A percentile compares a stretch with the other conserved stretches of the same genome.
phyloP scores from a whole-genome alignment of 352 stramenopile genomes.

The Phytophthora hybrid region DNA sequence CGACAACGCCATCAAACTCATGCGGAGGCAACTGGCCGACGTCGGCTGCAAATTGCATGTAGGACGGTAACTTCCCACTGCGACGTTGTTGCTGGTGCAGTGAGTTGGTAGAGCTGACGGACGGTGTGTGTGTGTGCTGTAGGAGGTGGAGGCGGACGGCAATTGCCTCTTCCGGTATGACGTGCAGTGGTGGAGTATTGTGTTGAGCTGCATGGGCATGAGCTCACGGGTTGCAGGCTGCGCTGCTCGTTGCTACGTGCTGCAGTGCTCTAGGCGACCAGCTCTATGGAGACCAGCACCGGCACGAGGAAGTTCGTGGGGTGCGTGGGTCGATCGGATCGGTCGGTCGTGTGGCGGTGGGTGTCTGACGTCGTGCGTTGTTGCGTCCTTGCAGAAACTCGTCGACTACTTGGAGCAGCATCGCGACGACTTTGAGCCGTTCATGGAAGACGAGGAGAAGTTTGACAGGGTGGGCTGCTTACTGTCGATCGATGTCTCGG shows the following conservation, averaged over 20 bases:
- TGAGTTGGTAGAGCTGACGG: constrained; percentile 7
- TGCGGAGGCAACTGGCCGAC: constrained; percentile 62
- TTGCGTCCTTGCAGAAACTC: constrained; percentile 50
- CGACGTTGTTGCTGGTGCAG: not conserved
- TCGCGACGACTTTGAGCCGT: constrained; percentile 81
- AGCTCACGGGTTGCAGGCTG: constrained; percentile 18
- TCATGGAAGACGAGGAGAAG: constrained; percentile 90
- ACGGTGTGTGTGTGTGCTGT: not conserved
- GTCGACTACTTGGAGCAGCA: constrained; percentile 79
- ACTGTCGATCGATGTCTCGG: no score
- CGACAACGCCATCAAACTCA: constrained; percentile 61
- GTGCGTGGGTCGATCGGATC: constrained; percentile 25
- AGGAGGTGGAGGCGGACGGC: constrained; percentile 84
- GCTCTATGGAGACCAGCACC: constrained; percentile 75
- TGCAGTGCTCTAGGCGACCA: constrained; percentile 75
- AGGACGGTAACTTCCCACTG: not conserved
- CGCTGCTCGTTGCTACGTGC: not conserved
- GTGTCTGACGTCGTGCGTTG: not conserved
- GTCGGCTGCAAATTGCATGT: constrained; percentile 77
- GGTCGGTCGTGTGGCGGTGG: not conserved
- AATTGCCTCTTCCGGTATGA: constrained; percentile 85
- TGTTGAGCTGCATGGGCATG: not conserved
- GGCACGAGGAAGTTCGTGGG: constrained; percentile 72
- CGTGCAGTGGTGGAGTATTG: not conserved
- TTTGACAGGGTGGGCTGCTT: constrained; percentile 73